Percentiles rank a stretch among this genome's conserved stretches.
These are phyloP conservation scores for Lecanicillium sp. DNA, from an alignment of 2,329 filamentous ascomycete species.

Conservation along the genomic window DNA sequence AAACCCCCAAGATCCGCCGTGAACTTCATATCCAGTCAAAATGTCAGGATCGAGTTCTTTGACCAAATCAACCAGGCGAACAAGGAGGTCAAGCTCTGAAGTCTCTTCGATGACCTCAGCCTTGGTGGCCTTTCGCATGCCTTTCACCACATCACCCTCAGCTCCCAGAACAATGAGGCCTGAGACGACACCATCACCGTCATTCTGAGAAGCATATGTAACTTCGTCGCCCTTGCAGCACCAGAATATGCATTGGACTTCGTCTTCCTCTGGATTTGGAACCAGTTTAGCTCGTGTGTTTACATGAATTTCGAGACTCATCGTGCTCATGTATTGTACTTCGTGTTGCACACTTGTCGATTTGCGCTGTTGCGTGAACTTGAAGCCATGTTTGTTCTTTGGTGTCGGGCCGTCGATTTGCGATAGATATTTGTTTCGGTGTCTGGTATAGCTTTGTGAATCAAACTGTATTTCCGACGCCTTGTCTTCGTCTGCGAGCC, in stretches of 20 bases:
- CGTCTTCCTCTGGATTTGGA: constrained; percentile 86
- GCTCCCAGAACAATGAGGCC: constrained; percentile 71
- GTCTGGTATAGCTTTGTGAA: constrained; percentile 20
- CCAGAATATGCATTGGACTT: constrained; percentile 87
- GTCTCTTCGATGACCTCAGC: constrained; percentile 67
- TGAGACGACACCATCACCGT: constrained; percentile 45
- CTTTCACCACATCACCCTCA: constrained; percentile 50
- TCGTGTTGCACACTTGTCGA: constrained; percentile 76
- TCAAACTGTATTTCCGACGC: constrained; percentile 7
- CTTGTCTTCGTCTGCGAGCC: neutral
- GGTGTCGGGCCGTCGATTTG: constrained; percentile 89
- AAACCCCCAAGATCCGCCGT: constrained; percentile 92
- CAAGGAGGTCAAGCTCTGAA: constrained; percentile 78
- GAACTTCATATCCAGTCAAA: constrained; percentile 89
- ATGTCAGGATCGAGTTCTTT: constrained; percentile 83
- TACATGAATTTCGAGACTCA: constrained; percentile 90
- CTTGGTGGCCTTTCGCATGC: constrained; percentile 54
- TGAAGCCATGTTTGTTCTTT: constrained; percentile 73
- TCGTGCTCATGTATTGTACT: constrained; percentile 89
- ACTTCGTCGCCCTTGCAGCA: constrained; percentile 72
- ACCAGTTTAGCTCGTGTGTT: constrained; percentile 76
- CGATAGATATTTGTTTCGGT: constrained; percentile 48
- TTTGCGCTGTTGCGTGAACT: constrained; percentile 71
- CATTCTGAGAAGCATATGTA: constrained; percentile 27
- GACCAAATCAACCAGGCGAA: constrained; percentile 81